phyloP scores from a whole-genome alignment of 1,284 basidiomycete species.

The Moesziomyces globuligerus region DNA sequence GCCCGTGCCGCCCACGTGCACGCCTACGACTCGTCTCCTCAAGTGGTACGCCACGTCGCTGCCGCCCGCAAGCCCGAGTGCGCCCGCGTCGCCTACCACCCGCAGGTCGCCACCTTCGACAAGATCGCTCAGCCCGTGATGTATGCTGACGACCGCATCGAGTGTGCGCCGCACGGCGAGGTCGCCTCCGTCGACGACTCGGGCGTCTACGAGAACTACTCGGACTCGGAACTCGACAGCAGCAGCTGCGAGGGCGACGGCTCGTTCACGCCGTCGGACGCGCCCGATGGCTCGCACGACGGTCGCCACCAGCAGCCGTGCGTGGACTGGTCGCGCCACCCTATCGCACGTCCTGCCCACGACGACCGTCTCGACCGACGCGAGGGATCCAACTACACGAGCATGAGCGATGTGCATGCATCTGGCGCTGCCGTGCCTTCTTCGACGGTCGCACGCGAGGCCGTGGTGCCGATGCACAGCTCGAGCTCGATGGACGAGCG shows the following conservation, averaged over 20 bases:
- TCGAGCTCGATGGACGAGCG: slow-evolving; percentile 33
- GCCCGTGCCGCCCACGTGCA: slow-evolving; percentile 25
- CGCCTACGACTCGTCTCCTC: slow-evolving; percentile 12
- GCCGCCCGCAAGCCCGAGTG: slow-evolving; percentile 35
- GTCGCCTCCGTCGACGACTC: slow-evolving; percentile 4
- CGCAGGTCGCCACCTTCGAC: slow-evolving; percentile 31
- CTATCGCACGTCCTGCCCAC: slow-evolving; percentile 19
- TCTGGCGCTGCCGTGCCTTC: slow-evolving; percentile 13
- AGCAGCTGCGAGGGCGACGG: slow-evolving; percentile 46
- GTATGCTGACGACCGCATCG: slow-evolving; percentile 20
- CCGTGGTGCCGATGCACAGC: slow-evolving; percentile 14
- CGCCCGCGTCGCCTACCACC: slow-evolving; percentile 23
- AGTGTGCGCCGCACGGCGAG: slow-evolving; percentile 16
- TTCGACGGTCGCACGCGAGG: not conserved
- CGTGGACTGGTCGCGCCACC: slow-evolving; percentile 32
- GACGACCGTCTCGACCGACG: slow-evolving; percentile 10
- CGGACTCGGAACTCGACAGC: slow-evolving; percentile 44
- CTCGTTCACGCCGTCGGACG: slow-evolving; percentile 34
- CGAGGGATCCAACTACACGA: slow-evolving; percentile 23
- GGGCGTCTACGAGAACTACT: slow-evolving; percentile 32
- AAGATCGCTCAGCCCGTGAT: slow-evolving; percentile 18
- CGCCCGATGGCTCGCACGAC: slow-evolving; percentile 19
- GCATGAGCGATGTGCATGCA: slow-evolving; percentile 35
- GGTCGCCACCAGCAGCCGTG: slow-evolving; percentile 18
- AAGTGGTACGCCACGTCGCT: slow-evolving; percentile 31